Evolutionary conservation across 192 early-diverging fungal genomes (phyloP).

Genomic region (Mortierella hygrophila): DNA sequence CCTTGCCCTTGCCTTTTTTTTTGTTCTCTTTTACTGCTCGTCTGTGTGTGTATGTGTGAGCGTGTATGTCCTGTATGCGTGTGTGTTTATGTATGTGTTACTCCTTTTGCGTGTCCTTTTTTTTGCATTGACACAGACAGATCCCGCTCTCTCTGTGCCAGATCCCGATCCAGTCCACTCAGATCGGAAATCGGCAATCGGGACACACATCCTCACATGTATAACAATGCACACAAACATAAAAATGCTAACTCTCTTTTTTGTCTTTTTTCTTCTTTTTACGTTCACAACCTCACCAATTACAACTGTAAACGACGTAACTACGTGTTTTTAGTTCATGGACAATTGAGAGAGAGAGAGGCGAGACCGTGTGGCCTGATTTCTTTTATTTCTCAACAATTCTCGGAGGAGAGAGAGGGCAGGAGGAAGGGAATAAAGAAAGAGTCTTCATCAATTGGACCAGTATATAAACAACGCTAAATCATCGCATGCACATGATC

Average conservation of each 20-base stretch:
- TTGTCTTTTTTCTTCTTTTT: no score
- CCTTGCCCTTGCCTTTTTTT: no score
- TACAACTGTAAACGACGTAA: no score
- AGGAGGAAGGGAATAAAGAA: not conserved
- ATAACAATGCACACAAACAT: not conserved
- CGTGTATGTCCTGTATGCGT: no score
- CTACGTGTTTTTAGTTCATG: no score
- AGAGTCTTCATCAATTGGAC: not conserved
- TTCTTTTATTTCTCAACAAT: not conserved
- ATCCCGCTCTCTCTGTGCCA: not conserved
- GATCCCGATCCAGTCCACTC: not conserved
- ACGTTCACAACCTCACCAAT: no score
- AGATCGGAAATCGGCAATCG: slow-evolving; percentile 9
- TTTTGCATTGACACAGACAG: not conserved
- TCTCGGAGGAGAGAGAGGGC: not conserved
- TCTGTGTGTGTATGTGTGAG: no score
- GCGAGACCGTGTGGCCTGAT: not conserved
- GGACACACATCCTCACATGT: not conserved
- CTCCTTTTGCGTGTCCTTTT: not conserved
- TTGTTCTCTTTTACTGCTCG: no score
- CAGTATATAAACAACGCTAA: not conserved
- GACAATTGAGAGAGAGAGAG: no score
- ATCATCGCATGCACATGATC: not conserved
- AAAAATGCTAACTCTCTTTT: no score
- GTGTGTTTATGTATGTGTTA: not conserved